Conservation (phyloP, 345 rosid genomes). For the Pugionium dolabratum region DNA sequence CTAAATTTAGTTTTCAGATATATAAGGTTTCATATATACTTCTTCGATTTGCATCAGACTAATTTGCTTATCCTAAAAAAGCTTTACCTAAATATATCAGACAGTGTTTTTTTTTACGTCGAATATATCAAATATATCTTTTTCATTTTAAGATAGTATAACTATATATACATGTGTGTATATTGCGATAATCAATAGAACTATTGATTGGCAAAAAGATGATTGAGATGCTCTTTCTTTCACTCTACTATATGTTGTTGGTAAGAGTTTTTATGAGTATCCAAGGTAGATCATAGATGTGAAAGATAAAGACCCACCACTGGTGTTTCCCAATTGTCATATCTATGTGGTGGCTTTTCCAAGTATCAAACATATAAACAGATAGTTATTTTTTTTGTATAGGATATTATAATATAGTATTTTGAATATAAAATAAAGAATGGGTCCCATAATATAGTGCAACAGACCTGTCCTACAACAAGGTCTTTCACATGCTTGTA, state of each 20-base stretch:
- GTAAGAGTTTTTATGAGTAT: conserved; percentile 38
- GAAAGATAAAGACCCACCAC: conserved; percentile 44
- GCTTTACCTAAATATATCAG: no score
- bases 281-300: conserved; percentile 37
- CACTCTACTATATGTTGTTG: conserved; percentile 27
- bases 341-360: conserved; percentile 35
- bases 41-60: no score
- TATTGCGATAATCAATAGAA: not conserved
- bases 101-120: no score
- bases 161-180: not conserved
- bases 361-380: conserved; percentile 23
- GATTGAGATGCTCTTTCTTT: conserved; percentile 33
- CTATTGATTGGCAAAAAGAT: conserved; percentile 23
- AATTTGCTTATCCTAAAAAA: no score
- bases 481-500: conserved; percentile 68
- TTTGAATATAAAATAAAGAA: not conserved
- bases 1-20: no score
- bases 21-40: no score
- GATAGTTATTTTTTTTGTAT: not conserved
- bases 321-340: conserved; percentile 38
- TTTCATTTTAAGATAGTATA: no score
- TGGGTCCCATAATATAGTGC: conserved; percentile 47
- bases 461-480: conserved; percentile 54
- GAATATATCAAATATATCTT: no score
- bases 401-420: not conserved